phyloP scores from a whole-genome alignment of 805 yeast species.

The Candida schatavii region DNA sequence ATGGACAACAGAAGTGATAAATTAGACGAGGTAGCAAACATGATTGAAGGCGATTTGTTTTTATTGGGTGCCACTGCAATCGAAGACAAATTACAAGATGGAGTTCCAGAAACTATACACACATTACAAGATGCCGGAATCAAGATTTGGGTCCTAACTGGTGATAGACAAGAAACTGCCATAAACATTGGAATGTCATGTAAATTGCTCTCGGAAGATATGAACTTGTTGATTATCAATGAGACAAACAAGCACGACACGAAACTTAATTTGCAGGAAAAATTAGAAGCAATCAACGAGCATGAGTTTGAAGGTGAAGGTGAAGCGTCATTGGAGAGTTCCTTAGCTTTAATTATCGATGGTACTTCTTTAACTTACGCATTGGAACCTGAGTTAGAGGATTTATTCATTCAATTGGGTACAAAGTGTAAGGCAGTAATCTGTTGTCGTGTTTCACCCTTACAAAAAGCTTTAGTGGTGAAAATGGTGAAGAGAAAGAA shows the following conservation, averaged over 20 bases:
- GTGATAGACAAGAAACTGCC: slow-evolving; percentile 98
- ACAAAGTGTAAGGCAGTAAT: slow-evolving; percentile 91
- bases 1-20: slow-evolving; percentile 69
- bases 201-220: slow-evolving; percentile 88
- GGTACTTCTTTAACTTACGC: slow-evolving; percentile 91
- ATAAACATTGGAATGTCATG: slow-evolving; percentile 98
- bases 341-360: slow-evolving; percentile 88
- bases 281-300: slow-evolving; percentile 68
- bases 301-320: slow-evolving; percentile 61
- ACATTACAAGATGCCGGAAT: slow-evolving; percentile 96
- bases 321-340: slow-evolving; percentile 57
- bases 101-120: slow-evolving; percentile 96
- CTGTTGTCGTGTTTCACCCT: slow-evolving; percentile 96
- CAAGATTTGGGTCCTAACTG: slow-evolving; percentile 96
- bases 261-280: slow-evolving; percentile 64
- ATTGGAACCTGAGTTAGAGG: slow-evolving; percentile 76
- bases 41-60: slow-evolving; percentile 76
- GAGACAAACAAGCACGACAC: slow-evolving; percentile 84
- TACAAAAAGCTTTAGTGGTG: slow-evolving; percentile 95
- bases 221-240: slow-evolving; percentile 87
- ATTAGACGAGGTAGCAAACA: slow-evolving; percentile 85
- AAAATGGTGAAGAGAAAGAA: slow-evolving; percentile 83
- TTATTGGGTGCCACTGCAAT: slow-evolving; percentile 96
- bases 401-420: slow-evolving; percentile 73
- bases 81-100: slow-evolving; percentile 96